Base-by-base conservation (phyloP, 768 basidiomycete genomes). In the Kwoniella heveanensis region DNA sequence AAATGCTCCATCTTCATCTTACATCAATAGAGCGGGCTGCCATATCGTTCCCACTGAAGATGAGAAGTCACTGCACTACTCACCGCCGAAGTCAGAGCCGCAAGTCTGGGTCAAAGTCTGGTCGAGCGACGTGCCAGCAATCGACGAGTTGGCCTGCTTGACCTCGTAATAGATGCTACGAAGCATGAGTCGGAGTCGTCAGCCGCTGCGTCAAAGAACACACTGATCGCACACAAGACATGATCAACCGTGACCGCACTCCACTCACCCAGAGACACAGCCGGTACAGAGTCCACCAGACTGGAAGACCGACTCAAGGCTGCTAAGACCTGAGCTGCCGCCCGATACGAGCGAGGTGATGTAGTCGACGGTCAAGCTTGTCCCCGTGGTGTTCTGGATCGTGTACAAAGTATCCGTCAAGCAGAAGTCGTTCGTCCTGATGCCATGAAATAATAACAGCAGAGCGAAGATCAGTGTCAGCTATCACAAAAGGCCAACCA, bases 371-470 rank as follows among this genome's bases (percentile, higher is more conserved):
- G 72, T 66, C 37, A 80, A 29, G n/a, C 60, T 30, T 8, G 65
- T 44, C 44, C 71, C 74, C 12, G 72, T 75, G 17, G 70, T 68
- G 60, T 70, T 78, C 57, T 79, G 77, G 21, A 80, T 57, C 5
- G 66, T 64, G 32, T 49, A 57, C 17, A 80, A 65, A 24, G 78
- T 69, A 22, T 70, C 58, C 25, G 74, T 75, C 19, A 80, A 26
- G 54, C 80, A 81, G 67, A 68, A 78, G n/a, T 68, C 68, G 53
- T 63, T 68, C 69, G 77, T 77, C 10, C 77, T 78, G 65, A 7
- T 36, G 32, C 7, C 6, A 36, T 7, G 32, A 36, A n/a, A n/a
- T n/a, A n/a, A n/a, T n/a, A n/a, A n/a, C n/a, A n/a, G n/a, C n/a
- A n/a, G n/a, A n/a, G n/a, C n/a, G n/a, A n/a, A n/a, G n/a, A n/a